Base-by-base conservation (phyloP, 257 asterid species). In the Lavandula angustifolia region DNA sequence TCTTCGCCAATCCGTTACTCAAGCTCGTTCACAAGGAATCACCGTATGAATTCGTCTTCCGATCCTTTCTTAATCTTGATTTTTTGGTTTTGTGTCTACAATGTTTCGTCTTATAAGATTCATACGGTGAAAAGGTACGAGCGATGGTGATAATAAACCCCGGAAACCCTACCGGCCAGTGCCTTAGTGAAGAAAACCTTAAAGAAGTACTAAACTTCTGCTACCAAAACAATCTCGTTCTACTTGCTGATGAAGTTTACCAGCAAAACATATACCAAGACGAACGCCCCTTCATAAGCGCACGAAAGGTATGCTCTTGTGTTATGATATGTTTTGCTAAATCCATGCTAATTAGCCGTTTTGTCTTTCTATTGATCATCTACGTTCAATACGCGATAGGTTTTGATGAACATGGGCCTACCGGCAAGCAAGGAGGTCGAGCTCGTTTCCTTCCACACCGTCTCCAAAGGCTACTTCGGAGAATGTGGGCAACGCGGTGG, bases 401-500 rank as follows among this genome's bases (percentile, higher is more conserved):
- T 91, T 82, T 58, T 94, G 77, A 80, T 88, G 92, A 84, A 82
- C 75, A 91, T 91, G 98, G 95, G 95, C 22, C 81, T 82, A 37
- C 96, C 95, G 46, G 70, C 91, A 59, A 94, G 94, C 84, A 85
- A 82, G 77, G 95, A 78, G 67, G 68, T 85, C 66, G 84, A 94
- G 81, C 95, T 94, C 8, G 91, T 94, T 65, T 94, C 99, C 3
- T 94, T 88, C 66, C 98, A 94, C 88, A 94, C 98, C 0, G 95
- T 94, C 68, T 94, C 99, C 4, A 94, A 94, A 73, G 99, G 99
- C 73, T 88, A 83, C 72, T 94, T 76, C 80, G 98, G 99, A 54
- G 99, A 94, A 79, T 94, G 99, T 76, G 99, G 99, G 60, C 99
- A 94, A 64, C 98, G 99, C 47, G 98, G 99, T 42, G 98, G 94